Conservation (phyloP, 306 rosid species). For the Pterocarpus macrocarpus region DNA sequence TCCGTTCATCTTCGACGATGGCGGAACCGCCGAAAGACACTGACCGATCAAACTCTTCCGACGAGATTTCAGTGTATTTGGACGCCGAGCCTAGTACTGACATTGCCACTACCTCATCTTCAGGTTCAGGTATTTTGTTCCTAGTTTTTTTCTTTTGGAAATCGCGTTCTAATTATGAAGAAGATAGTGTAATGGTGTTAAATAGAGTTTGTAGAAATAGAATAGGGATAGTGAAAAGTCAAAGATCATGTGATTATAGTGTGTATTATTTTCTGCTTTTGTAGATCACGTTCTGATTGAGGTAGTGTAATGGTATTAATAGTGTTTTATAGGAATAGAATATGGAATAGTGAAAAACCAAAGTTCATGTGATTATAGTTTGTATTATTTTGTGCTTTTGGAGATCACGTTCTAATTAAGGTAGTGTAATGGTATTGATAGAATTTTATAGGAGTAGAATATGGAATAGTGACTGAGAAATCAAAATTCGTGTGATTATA, state of each 20-base stretch:
- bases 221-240: neutral
- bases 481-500: neutral
- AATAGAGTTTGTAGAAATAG: neutral
- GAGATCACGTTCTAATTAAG: too few species aligned
- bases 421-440: too few species aligned
- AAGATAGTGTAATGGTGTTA: neutral
- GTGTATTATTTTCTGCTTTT: neutral
- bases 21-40: conserved; percentile 36
- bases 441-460: too few species aligned
- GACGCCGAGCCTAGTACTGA: conserved; percentile 42
- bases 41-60: conserved; percentile 43
- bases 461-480: too few species aligned
- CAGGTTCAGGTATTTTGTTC: conserved; percentile 8
- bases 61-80: conserved; percentile 57
- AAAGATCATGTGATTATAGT: neutral
- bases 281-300: too few species aligned
- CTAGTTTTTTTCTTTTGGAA: neutral
- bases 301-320: too few species aligned
- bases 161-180: neutral
- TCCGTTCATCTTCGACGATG: conserved; percentile 43
- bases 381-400: too few species aligned
- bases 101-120: conserved; percentile 33
- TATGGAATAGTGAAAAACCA: too few species aligned
- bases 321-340: too few species aligned
- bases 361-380: too few species aligned